phyloP scores from a whole-genome alignment of 2,329 filamentous ascomycete species.

The Colletotrichum coccodes region DNA sequence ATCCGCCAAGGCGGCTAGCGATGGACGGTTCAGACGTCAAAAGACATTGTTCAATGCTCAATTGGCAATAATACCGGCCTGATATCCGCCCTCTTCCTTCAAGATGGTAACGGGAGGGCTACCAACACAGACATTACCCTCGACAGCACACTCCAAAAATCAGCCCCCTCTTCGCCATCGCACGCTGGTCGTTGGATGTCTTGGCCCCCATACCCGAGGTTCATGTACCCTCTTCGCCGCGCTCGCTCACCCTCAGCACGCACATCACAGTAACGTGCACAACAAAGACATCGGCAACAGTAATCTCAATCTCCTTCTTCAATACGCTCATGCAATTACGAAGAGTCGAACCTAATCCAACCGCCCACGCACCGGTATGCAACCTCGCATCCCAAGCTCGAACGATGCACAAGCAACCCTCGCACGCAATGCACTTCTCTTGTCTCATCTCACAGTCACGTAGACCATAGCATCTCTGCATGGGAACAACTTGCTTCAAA shows the following conservation, averaged over 20 bases:
- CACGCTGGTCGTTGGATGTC: too few species aligned
- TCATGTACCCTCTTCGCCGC: too few species aligned
- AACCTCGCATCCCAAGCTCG: neutral
- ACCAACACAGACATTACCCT: too few species aligned
- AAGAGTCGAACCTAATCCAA: slow-evolving; percentile 6
- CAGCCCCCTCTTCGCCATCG: too few species aligned
- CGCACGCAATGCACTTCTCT: neutral
- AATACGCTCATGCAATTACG: slow-evolving; percentile 24
- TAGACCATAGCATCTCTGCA: neutral
- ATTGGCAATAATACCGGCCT: too few species aligned
- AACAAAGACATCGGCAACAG: neutral
- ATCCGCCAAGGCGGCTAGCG: too few species aligned
- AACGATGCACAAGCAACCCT: slow-evolving; percentile 1
- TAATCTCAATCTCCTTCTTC: neutral
- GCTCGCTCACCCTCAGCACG: neutral
- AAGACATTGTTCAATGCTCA: too few species aligned
- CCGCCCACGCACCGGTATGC: slow-evolving; percentile 14
- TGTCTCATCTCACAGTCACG: neutral
- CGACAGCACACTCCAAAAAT: too few species aligned
- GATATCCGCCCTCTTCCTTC: too few species aligned
- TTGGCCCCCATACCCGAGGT: too few species aligned
- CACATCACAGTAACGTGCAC: neutral
- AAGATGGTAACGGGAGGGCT: too few species aligned
- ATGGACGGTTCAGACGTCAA: too few species aligned
- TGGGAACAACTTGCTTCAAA: slow-evolving; percentile 13